Evolutionary conservation across 2,329 filamentous ascomycete species (phyloP).

Genomic region (Neobulgaria alba): DNA sequence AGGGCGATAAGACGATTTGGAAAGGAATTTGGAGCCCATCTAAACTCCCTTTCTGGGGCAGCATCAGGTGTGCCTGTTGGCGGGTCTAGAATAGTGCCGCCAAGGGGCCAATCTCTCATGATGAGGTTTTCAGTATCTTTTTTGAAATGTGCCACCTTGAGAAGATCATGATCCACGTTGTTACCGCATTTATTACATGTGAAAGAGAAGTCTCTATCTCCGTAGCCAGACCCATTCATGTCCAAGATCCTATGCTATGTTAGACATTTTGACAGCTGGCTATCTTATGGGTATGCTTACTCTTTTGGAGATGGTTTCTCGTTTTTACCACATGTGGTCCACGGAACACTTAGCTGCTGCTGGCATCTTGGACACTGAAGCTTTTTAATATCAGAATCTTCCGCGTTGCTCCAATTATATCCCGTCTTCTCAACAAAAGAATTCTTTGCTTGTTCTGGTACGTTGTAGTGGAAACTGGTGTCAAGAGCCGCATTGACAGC

Average conservation of each 20-base stretch:
- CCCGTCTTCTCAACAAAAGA: constrained; percentile 42
- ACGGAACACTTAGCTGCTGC: constrained; percentile 38
- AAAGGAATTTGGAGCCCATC: constrained; percentile 35
- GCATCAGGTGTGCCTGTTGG: constrained; percentile 40
- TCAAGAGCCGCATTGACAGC: constrained; percentile 50
- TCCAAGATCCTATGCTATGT: constrained; percentile 13
- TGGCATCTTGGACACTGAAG: constrained; percentile 50
- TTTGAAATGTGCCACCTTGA: constrained; percentile 55
- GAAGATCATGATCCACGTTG: constrained; percentile 44
- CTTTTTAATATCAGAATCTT: constrained; percentile 40
- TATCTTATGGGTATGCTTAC: no score
- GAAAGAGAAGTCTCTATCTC: constrained; percentile 45
- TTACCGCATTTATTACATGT: constrained; percentile 44
- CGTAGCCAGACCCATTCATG: constrained; percentile 46
- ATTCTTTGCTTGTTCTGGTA: constrained; percentile 34
- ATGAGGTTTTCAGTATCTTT: constrained; percentile 45
- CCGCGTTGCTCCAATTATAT: constrained; percentile 49
- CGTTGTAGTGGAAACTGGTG: constrained; percentile 46
- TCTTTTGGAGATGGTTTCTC: constrained; percentile 30
- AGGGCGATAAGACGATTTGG: constrained; percentile 49
- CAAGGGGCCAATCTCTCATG: constrained; percentile 44
- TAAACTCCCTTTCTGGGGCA: constrained; percentile 17
- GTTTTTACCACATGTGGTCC: constrained; percentile 45
- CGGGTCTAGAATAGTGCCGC: constrained; percentile 55
- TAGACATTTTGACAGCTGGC: no score